Conservation (phyloP, 768 basidiomycete genomes). For the Lentinula edodes region DNA sequence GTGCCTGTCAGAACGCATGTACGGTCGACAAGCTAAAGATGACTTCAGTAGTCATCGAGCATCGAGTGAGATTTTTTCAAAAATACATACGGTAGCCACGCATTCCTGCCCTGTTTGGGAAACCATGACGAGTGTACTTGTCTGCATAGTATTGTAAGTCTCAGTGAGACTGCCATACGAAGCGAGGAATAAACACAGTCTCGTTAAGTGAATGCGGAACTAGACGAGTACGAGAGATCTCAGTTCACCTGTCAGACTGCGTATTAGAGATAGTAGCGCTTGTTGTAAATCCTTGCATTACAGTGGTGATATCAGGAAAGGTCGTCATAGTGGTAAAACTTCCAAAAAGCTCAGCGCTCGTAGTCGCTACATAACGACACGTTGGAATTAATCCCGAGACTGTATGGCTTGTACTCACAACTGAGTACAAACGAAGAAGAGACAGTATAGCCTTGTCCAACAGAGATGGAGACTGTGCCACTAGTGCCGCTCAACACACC, state of each 20-base stretch:
- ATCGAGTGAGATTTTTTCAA: too few species aligned
- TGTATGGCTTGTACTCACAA: background rate
- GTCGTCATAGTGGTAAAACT: background rate
- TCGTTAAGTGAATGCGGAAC: background rate
- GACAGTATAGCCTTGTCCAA: background rate
- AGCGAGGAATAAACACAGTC: background rate
- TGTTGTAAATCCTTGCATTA: background rate
- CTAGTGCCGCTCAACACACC: background rate
- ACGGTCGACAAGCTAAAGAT: background rate
- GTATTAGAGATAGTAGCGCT: background rate
- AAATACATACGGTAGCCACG: background rate
- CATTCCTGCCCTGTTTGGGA: background rate
- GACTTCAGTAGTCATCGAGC: too few species aligned
- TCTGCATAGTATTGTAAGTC: background rate
- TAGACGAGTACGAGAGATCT: background rate
- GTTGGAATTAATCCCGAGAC: background rate
- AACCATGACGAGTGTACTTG: background rate
- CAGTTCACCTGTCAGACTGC: background rate
- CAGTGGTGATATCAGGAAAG: background rate
- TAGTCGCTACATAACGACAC: background rate
- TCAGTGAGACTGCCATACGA: background rate
- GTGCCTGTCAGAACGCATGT: background rate
- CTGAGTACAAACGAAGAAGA: background rate
- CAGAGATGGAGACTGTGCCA: background rate
- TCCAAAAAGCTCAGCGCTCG: background rate